Evolutionary conservation across 1,139 yeast species (phyloP).

Genomic region (Wickerhamomyces sp.): DNA sequence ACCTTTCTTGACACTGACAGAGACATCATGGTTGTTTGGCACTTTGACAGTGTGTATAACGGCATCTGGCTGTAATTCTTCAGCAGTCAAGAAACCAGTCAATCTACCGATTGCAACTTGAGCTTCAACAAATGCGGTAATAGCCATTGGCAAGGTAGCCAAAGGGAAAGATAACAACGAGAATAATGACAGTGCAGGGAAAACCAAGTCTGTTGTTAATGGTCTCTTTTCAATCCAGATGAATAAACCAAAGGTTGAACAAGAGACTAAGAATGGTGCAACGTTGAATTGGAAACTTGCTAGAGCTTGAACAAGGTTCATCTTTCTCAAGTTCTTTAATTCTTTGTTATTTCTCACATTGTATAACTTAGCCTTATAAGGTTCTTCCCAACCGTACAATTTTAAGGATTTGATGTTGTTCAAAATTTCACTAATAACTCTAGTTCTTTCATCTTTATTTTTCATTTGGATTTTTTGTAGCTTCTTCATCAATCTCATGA

Average conservation of each 20-base stretch:
- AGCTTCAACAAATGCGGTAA: conserved; percentile 83
- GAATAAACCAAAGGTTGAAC: conserved; percentile 85
- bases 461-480: conserved; percentile 76
- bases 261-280: conserved; percentile 88
- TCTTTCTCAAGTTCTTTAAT: conserved; percentile 66
- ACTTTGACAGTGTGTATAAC: conserved; percentile 56
- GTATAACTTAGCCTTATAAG: conserved; percentile 69
- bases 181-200: conserved; percentile 88
- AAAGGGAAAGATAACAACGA: conserved; percentile 87
- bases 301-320: conserved; percentile 74
- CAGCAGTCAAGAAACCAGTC: conserved; percentile 63
- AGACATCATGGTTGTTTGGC: conserved; percentile 55
- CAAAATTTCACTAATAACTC: conserved; percentile 79
- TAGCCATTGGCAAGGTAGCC: conserved; percentile 89
- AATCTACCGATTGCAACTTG: conserved; percentile 83
- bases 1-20: conserved; percentile 66
- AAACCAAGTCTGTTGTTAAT: conserved; percentile 85
- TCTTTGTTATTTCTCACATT: conserved; percentile 89
- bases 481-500: conserved; percentile 70
- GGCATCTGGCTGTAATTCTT: conserved; percentile 81
- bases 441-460: conserved; percentile 63
- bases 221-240: conserved; percentile 62
- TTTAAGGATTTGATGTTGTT: conserved; percentile 90
- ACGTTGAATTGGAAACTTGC: conserved; percentile 77
- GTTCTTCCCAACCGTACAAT: conserved; percentile 92